Conservation (phyloP, 768 basidiomycete species). For the Podaxis sp. region DNA sequence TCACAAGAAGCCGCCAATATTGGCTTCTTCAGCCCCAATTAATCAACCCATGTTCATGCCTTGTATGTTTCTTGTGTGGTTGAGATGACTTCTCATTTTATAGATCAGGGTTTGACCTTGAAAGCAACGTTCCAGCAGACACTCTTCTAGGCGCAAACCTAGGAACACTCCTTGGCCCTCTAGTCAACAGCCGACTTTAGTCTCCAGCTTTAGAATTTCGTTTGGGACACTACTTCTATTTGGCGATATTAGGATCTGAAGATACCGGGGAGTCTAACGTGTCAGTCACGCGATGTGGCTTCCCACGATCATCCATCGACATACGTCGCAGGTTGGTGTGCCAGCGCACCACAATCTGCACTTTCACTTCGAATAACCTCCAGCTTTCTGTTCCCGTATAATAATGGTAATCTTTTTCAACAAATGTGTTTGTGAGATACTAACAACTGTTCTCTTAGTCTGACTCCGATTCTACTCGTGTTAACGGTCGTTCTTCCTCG, state of each 20-base stretch:
- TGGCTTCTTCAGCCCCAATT: neutral
- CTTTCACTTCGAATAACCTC: conserved; percentile 21
- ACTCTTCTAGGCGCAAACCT: too few relatives aligned
- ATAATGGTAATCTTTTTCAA: conserved; percentile 38
- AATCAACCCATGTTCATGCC: neutral
- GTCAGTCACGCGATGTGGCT: conserved; percentile 28
- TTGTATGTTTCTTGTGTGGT: too few relatives aligned
- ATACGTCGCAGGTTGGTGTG: conserved; percentile 22
- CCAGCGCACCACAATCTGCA: conserved; percentile 30
- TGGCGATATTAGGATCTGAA: neutral
- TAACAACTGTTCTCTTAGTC: conserved; percentile 45
- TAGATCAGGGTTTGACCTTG: too few relatives aligned
- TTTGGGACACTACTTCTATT: neutral
- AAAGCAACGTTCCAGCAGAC: too few relatives aligned
- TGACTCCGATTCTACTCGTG: conserved; percentile 70
- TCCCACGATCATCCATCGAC: conserved; percentile 29
- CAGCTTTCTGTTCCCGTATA: conserved; percentile 16
- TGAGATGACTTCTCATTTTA: too few relatives aligned
- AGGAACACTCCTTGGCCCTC: too few relatives aligned
- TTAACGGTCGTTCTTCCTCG: conserved; percentile 40
- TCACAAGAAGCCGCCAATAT: neutral
- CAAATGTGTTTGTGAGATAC: neutral
- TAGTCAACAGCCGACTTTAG: neutral
- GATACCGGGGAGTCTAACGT: conserved; percentile 22
- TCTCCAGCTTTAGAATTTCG: neutral